Evolutionary conservation across 2,329 filamentous ascomycete species (phyloP), one percentile per base, ranked within the genome.

Genomic region (Sarocladium kiliense): DNA sequence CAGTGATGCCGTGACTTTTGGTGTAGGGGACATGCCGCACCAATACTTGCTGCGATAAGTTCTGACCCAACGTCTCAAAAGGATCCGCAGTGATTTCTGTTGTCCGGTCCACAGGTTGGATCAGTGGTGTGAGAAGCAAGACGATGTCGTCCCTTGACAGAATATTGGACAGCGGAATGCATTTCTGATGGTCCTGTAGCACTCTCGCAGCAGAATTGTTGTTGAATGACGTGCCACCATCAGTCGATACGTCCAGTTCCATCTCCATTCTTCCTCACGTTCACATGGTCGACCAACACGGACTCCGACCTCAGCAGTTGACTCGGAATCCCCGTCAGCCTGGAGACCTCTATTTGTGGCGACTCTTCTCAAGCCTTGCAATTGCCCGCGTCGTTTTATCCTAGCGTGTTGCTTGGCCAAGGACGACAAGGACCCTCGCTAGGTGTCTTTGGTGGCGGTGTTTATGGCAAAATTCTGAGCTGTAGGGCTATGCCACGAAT

Each of bases 1-100:
- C 75, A 2, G 84, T 87, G 65, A 89, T 82, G 41, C 86, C 86
- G 56, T 76, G 69, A 54, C 77, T 76, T 47, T 82, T 79, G 4
- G 84, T 81, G 63, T 89, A 92, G 5, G 88, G 87, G 42, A 90
- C 81, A 65, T 91, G 88, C 19, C 85, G 81, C 58, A 91, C 76
- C 66, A 76, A 77, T 2, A 77, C 71, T 63, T 88, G 84, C 60
- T 70, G 73, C 50, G 82, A 80, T 50, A 92, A 68, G 44, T 82
- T 79, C 58, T 79, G 77, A 19, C 88, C 88, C 18, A 92, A 73
- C 14, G 80, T 77, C 67, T 91, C 87, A 64, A 91, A 91, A 0
- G 88, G 88, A 65, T 92, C 88, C 62, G 71, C 75, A 44, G 68
- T 69, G 57, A 74, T 72, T 44, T 69, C 63, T 44, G 71, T 62